Base-by-base conservation (phyloP, 345 rosid genomes). In the Aurinia saxatilis region DNA sequence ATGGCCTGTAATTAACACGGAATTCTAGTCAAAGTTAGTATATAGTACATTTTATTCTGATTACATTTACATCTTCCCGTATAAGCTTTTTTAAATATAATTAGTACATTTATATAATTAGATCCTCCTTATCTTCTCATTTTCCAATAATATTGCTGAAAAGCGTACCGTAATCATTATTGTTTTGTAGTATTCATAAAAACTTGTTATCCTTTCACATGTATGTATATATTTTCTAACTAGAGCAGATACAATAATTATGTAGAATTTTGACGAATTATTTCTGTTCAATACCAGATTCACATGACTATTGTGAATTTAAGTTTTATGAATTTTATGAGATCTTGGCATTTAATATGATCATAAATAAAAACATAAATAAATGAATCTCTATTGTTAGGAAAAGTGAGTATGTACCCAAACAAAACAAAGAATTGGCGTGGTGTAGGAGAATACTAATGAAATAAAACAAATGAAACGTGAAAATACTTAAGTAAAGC, bases 81-180 rank as follows among this genome's bases (percentile, higher is more conserved):
- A 30, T 57, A 64, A 63, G 60, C 48, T 25, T 9, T 46, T 4
- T 9, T 21, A n/a, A n/a, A n/a, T 45, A 39, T 30, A 39, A 61
- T 48, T 25, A 50, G 6, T 7, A 50, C 23, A 33, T 3, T 34
- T 40, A 21, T 17, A 63, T 47, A 53, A 48, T 65, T 57, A 57
- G 39, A 51, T 58, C 15, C 50, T 58, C 34, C 21, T 45, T 41
- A 50, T 57, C 61, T 64, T 65, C 56, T 65, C 71, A 72, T 65
- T 52, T 25, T 35, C 56, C 71, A 72, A 72, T 72, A 44, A 63
- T 55, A 29, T 71, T 44, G 40, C 19, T 71, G 19, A 58, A 65
- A 64, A 72, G 71, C 17, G 23, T 65, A 3, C 17, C 6, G 8
- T 25, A 71, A 57, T 71, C 60, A 71, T 71, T 50, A 56, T 10